Percentiles rank a stretch among this genome's conserved stretches.
These are phyloP conservation scores for Candida pseudoglaebosa DNA, from an alignment of 805 yeast genomes.

Conservation along the genomic window DNA sequence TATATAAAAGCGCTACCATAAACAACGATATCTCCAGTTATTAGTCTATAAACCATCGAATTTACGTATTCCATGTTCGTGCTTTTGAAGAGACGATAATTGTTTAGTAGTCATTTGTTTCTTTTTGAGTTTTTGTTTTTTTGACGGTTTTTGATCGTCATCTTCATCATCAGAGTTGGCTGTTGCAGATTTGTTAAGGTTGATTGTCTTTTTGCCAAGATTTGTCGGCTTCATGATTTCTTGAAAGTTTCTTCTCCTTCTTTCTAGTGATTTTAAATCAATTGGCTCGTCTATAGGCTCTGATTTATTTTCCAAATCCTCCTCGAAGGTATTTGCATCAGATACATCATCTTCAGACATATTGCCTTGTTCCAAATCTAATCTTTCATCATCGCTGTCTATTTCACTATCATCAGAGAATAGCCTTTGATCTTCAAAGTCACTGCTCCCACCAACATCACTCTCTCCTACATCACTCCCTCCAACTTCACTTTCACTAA, in stretches of 20 bases:
- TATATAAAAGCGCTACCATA: too few species aligned
- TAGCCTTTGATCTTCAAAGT: constrained; percentile 7
- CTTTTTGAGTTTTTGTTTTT: constrained; percentile 30
- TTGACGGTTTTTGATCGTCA: constrained; percentile 17
- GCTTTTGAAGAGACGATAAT: constrained; percentile 44
- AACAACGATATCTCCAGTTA: too few species aligned
- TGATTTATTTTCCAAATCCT: constrained; percentile 10
- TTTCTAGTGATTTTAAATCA: constrained; percentile 3
- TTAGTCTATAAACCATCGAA: constrained; percentile 60
- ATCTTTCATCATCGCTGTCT: constrained; percentile 9
- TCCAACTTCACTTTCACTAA: constrained; percentile 17
- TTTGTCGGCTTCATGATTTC: constrained; percentile 12
- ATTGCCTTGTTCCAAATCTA: constrained; percentile 6
- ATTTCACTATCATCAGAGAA: constrained; percentile 10
- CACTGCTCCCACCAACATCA: constrained; percentile 8
- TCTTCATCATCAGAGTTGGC: constrained; percentile 8
- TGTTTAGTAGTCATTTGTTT: constrained; percentile 40
- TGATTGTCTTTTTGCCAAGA: constrained; percentile 13
- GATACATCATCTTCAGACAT: constrained; percentile 13
- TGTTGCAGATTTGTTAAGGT: constrained; percentile 16
- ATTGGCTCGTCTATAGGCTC: constrained; percentile 6
- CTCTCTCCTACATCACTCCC: constrained; percentile 23
- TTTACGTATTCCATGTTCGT: constrained; percentile 60
- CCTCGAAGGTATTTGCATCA: constrained; percentile 11
- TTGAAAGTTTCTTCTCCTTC: constrained; percentile 7